Percentiles rank a stretch among this genome's conserved stretches.
Evolutionary conservation across 352 stramenopile species (phyloP).

Genomic region (Globisporangium alternatum): DNA sequence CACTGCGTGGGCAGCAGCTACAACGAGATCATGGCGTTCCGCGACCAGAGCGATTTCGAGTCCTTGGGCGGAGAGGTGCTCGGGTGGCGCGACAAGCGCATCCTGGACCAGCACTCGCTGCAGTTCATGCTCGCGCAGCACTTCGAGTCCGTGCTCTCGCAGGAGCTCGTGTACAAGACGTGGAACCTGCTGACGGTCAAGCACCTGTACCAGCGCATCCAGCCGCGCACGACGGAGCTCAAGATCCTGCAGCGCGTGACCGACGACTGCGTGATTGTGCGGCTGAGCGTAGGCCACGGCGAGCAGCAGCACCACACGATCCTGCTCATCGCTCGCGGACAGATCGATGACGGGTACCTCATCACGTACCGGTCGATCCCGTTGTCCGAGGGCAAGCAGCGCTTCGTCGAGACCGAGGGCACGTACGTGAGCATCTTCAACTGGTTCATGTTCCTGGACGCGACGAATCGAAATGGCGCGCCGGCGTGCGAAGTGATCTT

Average conservation of each 20-base stretch:
- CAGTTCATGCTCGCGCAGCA: slow-evolving; percentile 61
- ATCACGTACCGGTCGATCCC: slow-evolving; percentile 71
- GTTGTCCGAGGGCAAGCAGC: slow-evolving; percentile 34
- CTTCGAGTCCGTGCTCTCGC: slow-evolving; percentile 41
- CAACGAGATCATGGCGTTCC: slow-evolving; percentile 60
- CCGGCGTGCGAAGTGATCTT: slow-evolving; percentile 63
- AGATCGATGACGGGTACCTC: slow-evolving; percentile 59
- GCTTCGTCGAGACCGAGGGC: slow-evolving; percentile 46
- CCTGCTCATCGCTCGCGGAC: slow-evolving; percentile 53
- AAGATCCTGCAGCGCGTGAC: slow-evolving; percentile 55
- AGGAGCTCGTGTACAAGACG: slow-evolving; percentile 66
- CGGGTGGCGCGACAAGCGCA: slow-evolving; percentile 49
- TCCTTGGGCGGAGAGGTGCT: slow-evolving; percentile 41
- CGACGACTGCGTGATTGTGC: slow-evolving; percentile 59
- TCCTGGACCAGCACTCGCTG: slow-evolving; percentile 37
- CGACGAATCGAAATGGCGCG: slow-evolving; percentile 14
- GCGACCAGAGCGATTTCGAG: slow-evolving; percentile 37
- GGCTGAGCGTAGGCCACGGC: slow-evolving; percentile 36
- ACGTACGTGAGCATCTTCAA: slow-evolving; percentile 65
- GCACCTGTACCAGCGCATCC: slow-evolving; percentile 52
- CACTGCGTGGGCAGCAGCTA: slow-evolving; percentile 52
- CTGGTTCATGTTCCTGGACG: slow-evolving; percentile 77
- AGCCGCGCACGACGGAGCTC: slow-evolving; percentile 50
- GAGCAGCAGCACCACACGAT: slow-evolving; percentile 46
- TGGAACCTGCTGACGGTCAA: slow-evolving; percentile 59